phyloP scores from a whole-genome alignment of 2,329 filamentous ascomycete species.

The Colletotrichum gigasporum region DNA sequence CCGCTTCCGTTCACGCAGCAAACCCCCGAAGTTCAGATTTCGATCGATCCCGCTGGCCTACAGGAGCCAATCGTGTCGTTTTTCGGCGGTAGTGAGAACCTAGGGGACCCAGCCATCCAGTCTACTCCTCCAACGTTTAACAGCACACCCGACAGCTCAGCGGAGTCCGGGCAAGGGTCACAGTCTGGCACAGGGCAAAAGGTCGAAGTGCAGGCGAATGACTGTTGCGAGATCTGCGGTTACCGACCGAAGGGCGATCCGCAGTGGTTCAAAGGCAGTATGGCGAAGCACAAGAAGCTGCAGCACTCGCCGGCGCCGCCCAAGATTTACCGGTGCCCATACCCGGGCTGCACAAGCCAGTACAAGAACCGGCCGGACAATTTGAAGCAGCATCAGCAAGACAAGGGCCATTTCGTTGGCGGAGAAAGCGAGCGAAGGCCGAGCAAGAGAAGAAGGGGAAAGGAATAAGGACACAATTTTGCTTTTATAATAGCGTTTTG shows the following conservation, averaged over 20 bases:
- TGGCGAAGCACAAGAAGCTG: constrained; percentile 66
- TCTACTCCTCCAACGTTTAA: background rate
- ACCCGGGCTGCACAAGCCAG: constrained; percentile 61
- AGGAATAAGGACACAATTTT: constrained; percentile 7
- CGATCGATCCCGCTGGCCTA: background rate
- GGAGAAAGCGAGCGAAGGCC: constrained; percentile 48
- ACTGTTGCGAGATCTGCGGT: constrained; percentile 61
- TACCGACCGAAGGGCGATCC: constrained; percentile 66
- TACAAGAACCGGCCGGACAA: constrained; percentile 67
- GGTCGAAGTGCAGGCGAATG: constrained; percentile 53
- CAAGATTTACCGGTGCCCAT: constrained; percentile 62
- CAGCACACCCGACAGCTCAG: background rate
- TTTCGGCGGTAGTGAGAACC: background rate
- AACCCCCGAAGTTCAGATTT: background rate
- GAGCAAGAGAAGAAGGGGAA: constrained; percentile 58
- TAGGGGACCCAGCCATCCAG: background rate
- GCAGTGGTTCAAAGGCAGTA: constrained; percentile 67
- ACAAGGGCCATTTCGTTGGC: constrained; percentile 64
- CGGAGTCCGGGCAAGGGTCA: constrained; percentile 4
- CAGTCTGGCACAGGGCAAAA: constrained; percentile 38
- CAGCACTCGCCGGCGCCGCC: constrained; percentile 60
- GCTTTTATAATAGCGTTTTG: background rate
- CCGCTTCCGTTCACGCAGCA: background rate
- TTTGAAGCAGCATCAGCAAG: constrained; percentile 64
- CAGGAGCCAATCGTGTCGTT: background rate